Evolutionary conservation across 2,329 filamentous ascomycete genomes (phyloP), one percentile per base, ranked within the genome.

Genomic region (Periconia sp.): DNA sequence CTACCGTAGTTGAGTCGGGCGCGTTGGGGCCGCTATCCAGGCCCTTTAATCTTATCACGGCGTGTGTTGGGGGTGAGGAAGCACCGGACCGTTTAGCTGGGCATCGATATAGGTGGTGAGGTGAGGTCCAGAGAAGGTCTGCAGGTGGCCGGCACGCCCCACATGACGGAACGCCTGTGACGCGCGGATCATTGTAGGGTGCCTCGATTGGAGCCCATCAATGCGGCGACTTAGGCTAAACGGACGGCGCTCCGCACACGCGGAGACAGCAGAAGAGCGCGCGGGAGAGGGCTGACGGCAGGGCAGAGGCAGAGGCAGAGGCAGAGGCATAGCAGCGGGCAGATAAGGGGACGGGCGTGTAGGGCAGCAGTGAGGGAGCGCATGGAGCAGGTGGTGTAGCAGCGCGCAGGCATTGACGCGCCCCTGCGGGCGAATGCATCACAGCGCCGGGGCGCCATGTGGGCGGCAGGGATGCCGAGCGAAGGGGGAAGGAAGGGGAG

Each of bases 31-130:
- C 52, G 43, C 48, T 48, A 29, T 36, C 30, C 34, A 49, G 37
- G 55, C 59, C 62, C 62, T 67, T 63, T 66, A 67, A 67, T 66
- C 55, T 67, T 56, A 56, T 43, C 37, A 35, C 29, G 40, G 36
- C 18, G 38, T 43, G 48, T 48, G 46, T 37, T 40, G 50, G 54
- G 49, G 43, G 40, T 31, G 40, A 50, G 29, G 15, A 26, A 17
- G 34, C 39, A 31, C 29, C 37, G 37, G 36, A 23, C 40, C 44
- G 31, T 52, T n/a, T 59, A 58, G 34, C 26, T 47, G 30, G 25
- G 40, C 36, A 46, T 37, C 36, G 46, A 46, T 57, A 59, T 62
- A 57, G 57, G 50, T 50, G 46, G 46, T 57, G 54, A 59, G 56
- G 50, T 62, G 57, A 61, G 55, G 61, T 57, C 48, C 36, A 38